Percentiles rank a stretch among this genome's conserved stretches.
phyloP scores from a whole-genome alignment of 1,284 basidiomycete genomes.

The Ceratobasidium sp. region DNA sequence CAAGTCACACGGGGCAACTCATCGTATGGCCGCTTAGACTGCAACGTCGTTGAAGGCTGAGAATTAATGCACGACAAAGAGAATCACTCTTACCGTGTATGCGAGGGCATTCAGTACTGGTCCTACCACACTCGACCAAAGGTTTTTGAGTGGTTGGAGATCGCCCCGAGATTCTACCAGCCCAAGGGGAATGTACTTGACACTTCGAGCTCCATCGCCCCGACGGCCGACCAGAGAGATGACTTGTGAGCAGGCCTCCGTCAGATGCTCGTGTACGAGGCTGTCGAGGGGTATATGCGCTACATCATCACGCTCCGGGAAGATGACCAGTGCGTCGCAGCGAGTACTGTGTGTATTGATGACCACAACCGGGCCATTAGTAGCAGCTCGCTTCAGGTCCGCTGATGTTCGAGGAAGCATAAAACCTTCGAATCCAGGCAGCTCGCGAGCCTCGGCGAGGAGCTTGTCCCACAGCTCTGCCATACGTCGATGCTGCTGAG shows the following conservation, averaged over 20 bases:
- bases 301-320: not conserved
- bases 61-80: too few species aligned
- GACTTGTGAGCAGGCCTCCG: not conserved
- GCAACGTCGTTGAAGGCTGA: not conserved
- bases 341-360: constrained; percentile 39
- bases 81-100: not conserved
- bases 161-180: not conserved
- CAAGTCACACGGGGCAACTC: constrained; percentile 23
- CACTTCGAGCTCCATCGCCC: not conserved
- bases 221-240: not conserved
- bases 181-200: constrained; percentile 6
- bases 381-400: constrained; percentile 25
- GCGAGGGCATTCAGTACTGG: constrained; percentile 19
- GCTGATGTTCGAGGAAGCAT: too few species aligned
- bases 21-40: not conserved
- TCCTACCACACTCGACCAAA: constrained; percentile 33
- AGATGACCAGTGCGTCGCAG: not conserved
- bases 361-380: constrained; percentile 44
- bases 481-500: constrained; percentile 11
- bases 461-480: constrained; percentile 37
- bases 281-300: constrained; percentile 36
- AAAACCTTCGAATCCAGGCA: not conserved
- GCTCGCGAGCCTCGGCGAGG: constrained; percentile 34
- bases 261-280: too few species aligned
- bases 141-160: not conserved